Evolutionary conservation across 2,329 filamentous ascomycete genomes (phyloP), one percentile per base, ranked within the genome.

Genomic region (Alternaria infectoria): DNA sequence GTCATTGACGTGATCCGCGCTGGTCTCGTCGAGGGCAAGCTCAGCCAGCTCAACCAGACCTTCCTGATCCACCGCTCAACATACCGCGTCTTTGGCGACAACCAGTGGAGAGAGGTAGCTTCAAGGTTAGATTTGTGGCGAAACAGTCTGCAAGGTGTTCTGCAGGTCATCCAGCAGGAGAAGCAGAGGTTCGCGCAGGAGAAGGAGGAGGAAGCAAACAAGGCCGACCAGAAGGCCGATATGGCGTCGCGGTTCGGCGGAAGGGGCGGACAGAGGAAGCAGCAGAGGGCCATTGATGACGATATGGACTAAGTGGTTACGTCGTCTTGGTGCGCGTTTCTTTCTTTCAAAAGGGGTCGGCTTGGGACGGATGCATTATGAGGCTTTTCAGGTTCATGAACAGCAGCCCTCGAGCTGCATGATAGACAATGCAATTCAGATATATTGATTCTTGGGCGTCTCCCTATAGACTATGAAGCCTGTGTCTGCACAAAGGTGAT

Each of bases 1-100:
- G 93, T 96, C 71, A 99, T 99, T 76, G 96, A 99, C 80, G 94
- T 96, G 72, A 97, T 99, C 83, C 93, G 96, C 71, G 93, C 94
- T 51, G 93, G 94, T 32, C 89, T 99, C 40, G 93, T 99, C 56
- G 96, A 99, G 85, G 96, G 96, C 79, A 97, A 97, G 84, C 89
- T 99, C 72, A 96, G 92, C 62, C 96, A 99, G 84, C 88, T 95
- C 79, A 93, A 93, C 80, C 89, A 93, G 79, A 92, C 95, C 68
- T 98, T 99, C 87, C 87, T 97, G 57, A 93, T 99, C 66, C 96
- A 99, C 86, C 90, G 96, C 79, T 93, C 93, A 74, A 97, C 93
- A 64, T 97, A 98, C 87, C 91, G 96, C 66, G 94, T 97, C 58
- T 99, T 99, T 77, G 93, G 93, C 73, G 93, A 97, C 85, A 96